Evolutionary conservation across 1,284 basidiomycete genomes (phyloP), one percentile per base, ranked within the genome.

Genomic region (Pascua sp.): DNA sequence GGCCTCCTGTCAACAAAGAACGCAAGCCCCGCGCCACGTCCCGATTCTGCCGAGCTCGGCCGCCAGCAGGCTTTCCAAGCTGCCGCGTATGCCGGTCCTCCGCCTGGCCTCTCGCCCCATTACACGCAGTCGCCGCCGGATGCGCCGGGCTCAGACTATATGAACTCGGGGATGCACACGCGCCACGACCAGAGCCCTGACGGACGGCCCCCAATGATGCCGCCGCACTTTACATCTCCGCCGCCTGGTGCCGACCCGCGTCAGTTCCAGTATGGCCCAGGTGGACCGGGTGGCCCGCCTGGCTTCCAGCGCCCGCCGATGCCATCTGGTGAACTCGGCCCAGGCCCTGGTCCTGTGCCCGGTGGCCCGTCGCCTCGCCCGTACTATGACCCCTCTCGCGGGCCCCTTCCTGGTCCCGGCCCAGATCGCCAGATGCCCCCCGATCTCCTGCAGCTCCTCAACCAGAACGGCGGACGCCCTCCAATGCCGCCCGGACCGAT

Each of bases 1-100:
- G 72, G 72, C n/a, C 42, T 74, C 16, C 58, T 74, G 24, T 62
- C 64, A 11, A 59, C 66, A 37, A 69, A 67, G 61, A 47, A 48
- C 24, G n/a, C 56, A 11, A 58, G 47, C 44, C 55, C 61, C 32
- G 57, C 47, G 13, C 61, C 57, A 5, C 53, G 58, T 11, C 51
- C 61, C 17, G 42, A 38, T 1, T 59, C 61, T 3, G 49, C 50
- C 5, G 61, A 60, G n/a, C 24, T 59, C 16, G 50, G 42, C 43
- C n/a, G 43, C 43, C 40, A n/a, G 8, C 40, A 42, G 12, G 18
- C 16, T 11, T 59, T 49, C 47, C 54, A 51, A 7, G 24, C 24
- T 42, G 43, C 38, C 32, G 46, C 16, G 38, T 42, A 39, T 32
- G 51, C 49, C 16, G 47, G 39, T 10, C 53, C 56, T 11, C 61